These are phyloP conservation scores for Pichia scutulata DNA, from an alignment of 805 yeast genomes.

Conservation along the genomic window DNA sequence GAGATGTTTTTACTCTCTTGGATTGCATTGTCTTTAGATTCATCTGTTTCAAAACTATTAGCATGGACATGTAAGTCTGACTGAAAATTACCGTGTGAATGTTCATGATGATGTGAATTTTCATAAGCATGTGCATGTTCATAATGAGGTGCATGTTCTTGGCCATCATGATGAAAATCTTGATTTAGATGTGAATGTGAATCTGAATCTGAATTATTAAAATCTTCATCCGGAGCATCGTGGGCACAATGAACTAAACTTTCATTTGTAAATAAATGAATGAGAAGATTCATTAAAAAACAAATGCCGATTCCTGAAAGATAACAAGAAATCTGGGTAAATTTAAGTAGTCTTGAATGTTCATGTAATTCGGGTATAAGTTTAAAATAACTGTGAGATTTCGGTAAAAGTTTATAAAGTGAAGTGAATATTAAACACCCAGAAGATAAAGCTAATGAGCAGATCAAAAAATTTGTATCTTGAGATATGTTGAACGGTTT, in stretches of 20 bases:
- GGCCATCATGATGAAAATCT: slow-evolving; percentile 1
- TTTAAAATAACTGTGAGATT: slow-evolving; percentile 41
- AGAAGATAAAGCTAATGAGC: slow-evolving; percentile 67
- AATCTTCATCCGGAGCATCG: slow-evolving; percentile 22
- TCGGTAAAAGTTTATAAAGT: slow-evolving; percentile 70
- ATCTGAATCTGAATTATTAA: background rate
- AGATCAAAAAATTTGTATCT: slow-evolving; percentile 59
- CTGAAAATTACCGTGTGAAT: slow-evolving; percentile 8
- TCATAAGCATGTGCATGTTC: slow-evolving; percentile 3
- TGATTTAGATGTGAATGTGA: background rate
- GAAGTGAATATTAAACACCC: slow-evolving; percentile 83
- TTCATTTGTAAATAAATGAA: slow-evolving; percentile 72
- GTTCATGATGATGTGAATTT: slow-evolving; percentile 3
- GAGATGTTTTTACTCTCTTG: background rate
- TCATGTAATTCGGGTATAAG: slow-evolving; percentile 22
- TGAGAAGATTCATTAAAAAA: slow-evolving; percentile 47
- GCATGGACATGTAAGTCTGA: slow-evolving; percentile 9
- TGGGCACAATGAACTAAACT: slow-evolving; percentile 85
- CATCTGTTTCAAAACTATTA: background rate
- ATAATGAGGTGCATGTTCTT: slow-evolving; percentile 1
- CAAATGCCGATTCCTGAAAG: slow-evolving; percentile 55
- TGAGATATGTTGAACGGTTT: slow-evolving; percentile 47
- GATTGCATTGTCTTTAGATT: background rate
- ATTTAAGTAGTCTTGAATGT: slow-evolving; percentile 28
- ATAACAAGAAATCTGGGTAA: slow-evolving; percentile 34